Evolutionary conservation across 345 rosid genomes (phyloP).

Genomic region (Tarenaya hassleriana): DNA sequence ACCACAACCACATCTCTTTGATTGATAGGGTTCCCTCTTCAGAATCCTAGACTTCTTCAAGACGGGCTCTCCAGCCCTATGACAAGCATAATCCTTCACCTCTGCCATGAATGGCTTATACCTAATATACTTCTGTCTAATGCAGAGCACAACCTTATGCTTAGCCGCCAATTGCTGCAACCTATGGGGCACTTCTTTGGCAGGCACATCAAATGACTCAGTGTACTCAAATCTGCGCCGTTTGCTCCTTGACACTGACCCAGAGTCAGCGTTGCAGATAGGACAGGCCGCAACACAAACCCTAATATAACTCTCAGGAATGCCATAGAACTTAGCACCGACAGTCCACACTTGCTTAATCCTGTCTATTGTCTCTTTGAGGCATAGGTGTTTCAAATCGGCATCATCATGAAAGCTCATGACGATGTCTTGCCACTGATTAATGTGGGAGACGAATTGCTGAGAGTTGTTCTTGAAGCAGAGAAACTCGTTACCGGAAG

Average conservation of each 20-base stretch:
- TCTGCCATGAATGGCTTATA: conserved; percentile 98
- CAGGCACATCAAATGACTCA: conserved; percentile 91
- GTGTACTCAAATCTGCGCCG: conserved; percentile 90
- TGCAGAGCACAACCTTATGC: conserved; percentile 95
- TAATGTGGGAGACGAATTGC: conserved; percentile 81
- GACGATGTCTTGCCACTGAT: conserved; percentile 97
- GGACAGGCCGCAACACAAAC: conserved; percentile 49
- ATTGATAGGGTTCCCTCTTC: conserved; percentile 97
- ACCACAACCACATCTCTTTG: conserved; percentile 94
- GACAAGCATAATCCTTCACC: conserved; percentile 99
- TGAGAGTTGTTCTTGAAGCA: conserved; percentile 88
- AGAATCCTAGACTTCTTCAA: conserved; percentile 78
- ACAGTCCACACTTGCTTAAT: conserved; percentile 97
- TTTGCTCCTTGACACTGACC: conserved; percentile 70
- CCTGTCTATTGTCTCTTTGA: conserved; percentile 86
- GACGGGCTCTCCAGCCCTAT: conserved; percentile 94
- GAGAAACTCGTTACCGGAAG: conserved; percentile 69
- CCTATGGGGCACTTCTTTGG: conserved; percentile 80
- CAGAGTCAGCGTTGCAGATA: conserved; percentile 64
- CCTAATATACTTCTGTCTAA: conserved; percentile 96
- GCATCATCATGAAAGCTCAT: conserved; percentile 90
- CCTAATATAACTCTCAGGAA: conserved; percentile 33
- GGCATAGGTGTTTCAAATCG: conserved; percentile 81
- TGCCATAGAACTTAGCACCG: conserved; percentile 92
- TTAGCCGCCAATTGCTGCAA: conserved; percentile 90